Evolutionary conservation across 2,329 filamentous ascomycete species (phyloP), one percentile per base, ranked within the genome.

Genomic region (Pestalotiopsis sp.): DNA sequence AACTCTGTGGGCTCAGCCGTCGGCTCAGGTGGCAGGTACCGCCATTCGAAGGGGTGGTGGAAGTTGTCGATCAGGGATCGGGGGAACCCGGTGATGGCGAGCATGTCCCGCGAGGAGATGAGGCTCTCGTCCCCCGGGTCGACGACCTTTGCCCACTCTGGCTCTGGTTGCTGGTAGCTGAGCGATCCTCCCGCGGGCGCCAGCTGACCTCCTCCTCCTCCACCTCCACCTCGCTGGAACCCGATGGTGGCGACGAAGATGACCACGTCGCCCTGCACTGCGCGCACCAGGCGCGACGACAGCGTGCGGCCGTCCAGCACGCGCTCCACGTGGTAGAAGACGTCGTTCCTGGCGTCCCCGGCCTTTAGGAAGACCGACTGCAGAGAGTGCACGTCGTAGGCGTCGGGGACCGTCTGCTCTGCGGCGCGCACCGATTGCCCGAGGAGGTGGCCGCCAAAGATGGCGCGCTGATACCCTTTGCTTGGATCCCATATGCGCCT

Each of bases 381-480:
- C 13, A 69, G 60, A 38, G 61, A 60, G 57, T 69, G 65, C 52
- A 67, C 65, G 39, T 69, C 60, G 27, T 60, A 67, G 14, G 25
- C n/a, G 17, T n/a, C 65, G 25, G 68, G 68, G 17, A 67, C 65
- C 6, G 68, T 69, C 62, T 67, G 36, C 23, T 69, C 23, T 12
- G 68, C 68, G 14, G 68, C 68, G n/a, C 65, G 49, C 13, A 69
- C 65, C n/a, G 63, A 67, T 13, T 69, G 68, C 55, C 57, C 68
- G 4, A 69, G 38, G 38, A 69, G 55, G 57, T 57, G 66, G 55
- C 68, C 68, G 65, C 68, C 68, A 36, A 67, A 69, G 39, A 69
- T 64, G 38, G 65, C 39, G 25, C 68, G 60, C 31, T 36, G 27
- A 5, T 41, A 20, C 3, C 57, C 60, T 41, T 65, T 49, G 38